Evolutionary conservation across 805 yeast species (phyloP).

Genomic region (Wickerhamomyces subpelliculosus): DNA sequence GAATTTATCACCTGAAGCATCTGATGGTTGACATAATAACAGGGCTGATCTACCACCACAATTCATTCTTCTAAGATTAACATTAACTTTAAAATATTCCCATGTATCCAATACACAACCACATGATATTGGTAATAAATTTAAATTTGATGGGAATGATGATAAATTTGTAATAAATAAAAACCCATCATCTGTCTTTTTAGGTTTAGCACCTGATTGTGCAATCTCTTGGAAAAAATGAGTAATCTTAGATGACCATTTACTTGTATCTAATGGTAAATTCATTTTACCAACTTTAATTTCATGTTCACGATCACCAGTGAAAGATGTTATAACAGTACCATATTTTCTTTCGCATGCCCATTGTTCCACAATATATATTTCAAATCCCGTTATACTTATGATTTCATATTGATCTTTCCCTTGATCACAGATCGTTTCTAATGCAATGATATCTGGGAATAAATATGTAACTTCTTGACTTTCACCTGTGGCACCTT

Average conservation of each 20-base stretch:
- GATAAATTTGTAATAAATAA: constrained; percentile 81
- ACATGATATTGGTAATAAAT: constrained; percentile 60
- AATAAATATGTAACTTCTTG: constrained; percentile 26
- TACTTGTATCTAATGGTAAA: constrained; percentile 29
- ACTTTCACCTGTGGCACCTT: background rate
- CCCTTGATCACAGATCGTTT: constrained; percentile 35
- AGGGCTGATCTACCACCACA: constrained; percentile 86
- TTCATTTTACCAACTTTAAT: constrained; percentile 56
- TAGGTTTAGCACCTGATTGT: constrained; percentile 62
- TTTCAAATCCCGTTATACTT: constrained; percentile 68
- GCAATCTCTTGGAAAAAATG: constrained; percentile 60
- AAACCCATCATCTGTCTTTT: constrained; percentile 50
- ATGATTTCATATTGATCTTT: constrained; percentile 40
- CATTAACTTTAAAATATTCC: constrained; percentile 58
- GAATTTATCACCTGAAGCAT: constrained; percentile 77
- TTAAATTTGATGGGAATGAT: constrained; percentile 66
- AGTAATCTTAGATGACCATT: constrained; percentile 38
- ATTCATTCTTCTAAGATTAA: constrained; percentile 65
- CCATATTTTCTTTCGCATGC: constrained; percentile 62
- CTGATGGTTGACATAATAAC: constrained; percentile 62
- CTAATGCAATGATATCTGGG: constrained; percentile 54
- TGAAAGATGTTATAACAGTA: constrained; percentile 69
- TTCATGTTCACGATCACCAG: constrained; percentile 70
- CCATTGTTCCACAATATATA: constrained; percentile 95
- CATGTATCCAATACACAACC: constrained; percentile 46